Conservation (phyloP, 352 stramenopile genomes). For the Phytopythium aichiense region DNA sequence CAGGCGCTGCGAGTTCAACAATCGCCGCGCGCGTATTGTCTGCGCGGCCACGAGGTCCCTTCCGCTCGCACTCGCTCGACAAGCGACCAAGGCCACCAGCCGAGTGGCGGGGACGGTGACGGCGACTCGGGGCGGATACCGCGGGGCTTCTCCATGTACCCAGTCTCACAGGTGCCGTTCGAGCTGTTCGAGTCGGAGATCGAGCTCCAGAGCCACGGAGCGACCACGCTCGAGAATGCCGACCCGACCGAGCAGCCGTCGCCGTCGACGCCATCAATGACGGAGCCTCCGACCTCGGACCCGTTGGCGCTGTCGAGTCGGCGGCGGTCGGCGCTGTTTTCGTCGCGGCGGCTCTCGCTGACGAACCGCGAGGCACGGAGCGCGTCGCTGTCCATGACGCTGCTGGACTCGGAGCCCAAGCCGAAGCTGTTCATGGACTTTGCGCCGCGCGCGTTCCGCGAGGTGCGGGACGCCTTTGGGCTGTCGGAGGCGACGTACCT, state of each 20-base stretch:
- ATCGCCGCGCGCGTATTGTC: conserved; percentile 51
- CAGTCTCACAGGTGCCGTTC: conserved; percentile 69
- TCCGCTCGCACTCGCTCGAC: background rate
- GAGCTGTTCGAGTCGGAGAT: conserved; percentile 77
- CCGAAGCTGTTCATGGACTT: conserved; percentile 80
- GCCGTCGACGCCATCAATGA: background rate
- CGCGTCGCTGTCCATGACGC: conserved; percentile 3
- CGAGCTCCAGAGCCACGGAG: conserved; percentile 52
- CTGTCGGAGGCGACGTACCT: conserved; percentile 69
- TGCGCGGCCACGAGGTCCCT: background rate
- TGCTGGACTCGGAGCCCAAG: conserved; percentile 21
- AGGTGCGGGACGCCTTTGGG: conserved; percentile 54
- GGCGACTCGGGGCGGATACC: background rate
- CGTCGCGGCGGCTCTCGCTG: conserved; percentile 40
- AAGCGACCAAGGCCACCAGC: background rate
- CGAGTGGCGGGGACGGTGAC: background rate
- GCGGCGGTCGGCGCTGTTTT: conserved; percentile 36
- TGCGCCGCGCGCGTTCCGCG: conserved; percentile 56
- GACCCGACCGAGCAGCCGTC: background rate
- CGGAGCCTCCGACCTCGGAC: conserved; percentile 3
- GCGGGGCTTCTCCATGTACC: conserved; percentile 52
- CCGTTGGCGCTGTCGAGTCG: conserved; percentile 15
- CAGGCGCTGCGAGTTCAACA: conserved; percentile 33
- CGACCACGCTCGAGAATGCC: conserved; percentile 13
- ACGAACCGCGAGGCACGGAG: conserved; percentile 10